phyloP scores from a whole-genome alignment of 2,329 filamentous ascomycete species.

The Blastomyces parvus region DNA sequence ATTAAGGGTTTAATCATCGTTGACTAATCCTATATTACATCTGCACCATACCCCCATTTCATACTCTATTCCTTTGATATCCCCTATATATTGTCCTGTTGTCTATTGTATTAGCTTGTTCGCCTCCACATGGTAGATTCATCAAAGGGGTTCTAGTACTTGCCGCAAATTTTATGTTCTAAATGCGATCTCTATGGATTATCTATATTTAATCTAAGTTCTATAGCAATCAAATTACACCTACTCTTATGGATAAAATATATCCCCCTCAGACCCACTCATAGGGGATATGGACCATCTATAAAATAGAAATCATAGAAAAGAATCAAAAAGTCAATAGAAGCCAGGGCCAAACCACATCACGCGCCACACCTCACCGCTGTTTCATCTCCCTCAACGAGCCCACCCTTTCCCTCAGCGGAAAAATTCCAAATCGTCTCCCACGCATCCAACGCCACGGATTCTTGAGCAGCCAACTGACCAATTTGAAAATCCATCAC shows the following conservation, averaged over 20 bases:
- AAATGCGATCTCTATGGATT: not conserved
- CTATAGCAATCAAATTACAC: not conserved
- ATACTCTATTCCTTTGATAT: not conserved
- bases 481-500: slow-evolving; percentile 11
- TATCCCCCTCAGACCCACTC: not conserved
- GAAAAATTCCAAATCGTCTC: slow-evolving; percentile 13
- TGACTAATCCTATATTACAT: not conserved
- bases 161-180: not conserved
- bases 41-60: not conserved
- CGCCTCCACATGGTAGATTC: too few relatives aligned
- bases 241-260: too few relatives aligned
- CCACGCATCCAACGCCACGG: slow-evolving; percentile 13
- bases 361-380: not conserved
- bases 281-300: not conserved
- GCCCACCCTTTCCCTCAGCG: not conserved
- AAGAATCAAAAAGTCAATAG: not conserved
- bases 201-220: not conserved
- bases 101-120: not conserved
- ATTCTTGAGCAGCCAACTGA: slow-evolving; percentile 10
- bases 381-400: not conserved
- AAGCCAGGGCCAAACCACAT: not conserved
- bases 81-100: not conserved
- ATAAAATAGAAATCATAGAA: not conserved
- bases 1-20: not conserved
- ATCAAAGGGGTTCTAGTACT: not conserved